phyloP scores from a whole-genome alignment of 768 basidiomycete genomes.

The Galerina sulciceps region DNA sequence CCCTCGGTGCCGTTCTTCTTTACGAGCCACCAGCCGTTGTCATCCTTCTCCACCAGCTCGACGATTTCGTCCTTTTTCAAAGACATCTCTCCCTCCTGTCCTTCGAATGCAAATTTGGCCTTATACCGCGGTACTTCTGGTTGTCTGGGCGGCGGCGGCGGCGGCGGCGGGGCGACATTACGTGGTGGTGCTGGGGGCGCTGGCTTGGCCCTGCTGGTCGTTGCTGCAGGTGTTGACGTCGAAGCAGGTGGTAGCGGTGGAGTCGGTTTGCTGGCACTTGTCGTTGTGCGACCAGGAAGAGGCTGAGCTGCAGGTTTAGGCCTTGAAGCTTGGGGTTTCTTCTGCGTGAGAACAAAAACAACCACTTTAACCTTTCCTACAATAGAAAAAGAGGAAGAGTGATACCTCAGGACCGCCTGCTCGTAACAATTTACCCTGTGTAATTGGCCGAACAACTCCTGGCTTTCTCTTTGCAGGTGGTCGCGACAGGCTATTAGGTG shows the following conservation, averaged over 20 bases:
- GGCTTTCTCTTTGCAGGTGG: constrained; percentile 89
- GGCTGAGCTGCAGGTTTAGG: constrained; percentile 69
- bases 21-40: constrained; percentile 99
- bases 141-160: constrained; percentile 59
- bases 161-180: constrained; percentile 47
- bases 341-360: constrained; percentile 33
- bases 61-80: constrained; percentile 91
- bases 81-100: constrained; percentile 91
- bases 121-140: constrained; percentile 79
- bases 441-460: constrained; percentile 83
- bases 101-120: constrained; percentile 91
- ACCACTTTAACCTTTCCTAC: background rate
- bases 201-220: constrained; percentile 24
- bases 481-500: constrained; percentile 77
- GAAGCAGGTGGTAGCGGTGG: constrained; percentile 21
- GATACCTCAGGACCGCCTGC: constrained; percentile 71
- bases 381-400: background rate
- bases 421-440: constrained; percentile 79
- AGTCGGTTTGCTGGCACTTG: constrained; percentile 37
- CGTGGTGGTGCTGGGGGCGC: constrained; percentile 41
- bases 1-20: constrained; percentile 83
- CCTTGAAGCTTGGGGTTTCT: constrained; percentile 42
- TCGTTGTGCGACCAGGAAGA: constrained; percentile 60
- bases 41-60: constrained; percentile 89
- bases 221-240: constrained; percentile 31